Evolutionary conservation across 495 filamentous ascomycete species (phyloP).

Genomic region (Penicillium cosmopolitanum): DNA sequence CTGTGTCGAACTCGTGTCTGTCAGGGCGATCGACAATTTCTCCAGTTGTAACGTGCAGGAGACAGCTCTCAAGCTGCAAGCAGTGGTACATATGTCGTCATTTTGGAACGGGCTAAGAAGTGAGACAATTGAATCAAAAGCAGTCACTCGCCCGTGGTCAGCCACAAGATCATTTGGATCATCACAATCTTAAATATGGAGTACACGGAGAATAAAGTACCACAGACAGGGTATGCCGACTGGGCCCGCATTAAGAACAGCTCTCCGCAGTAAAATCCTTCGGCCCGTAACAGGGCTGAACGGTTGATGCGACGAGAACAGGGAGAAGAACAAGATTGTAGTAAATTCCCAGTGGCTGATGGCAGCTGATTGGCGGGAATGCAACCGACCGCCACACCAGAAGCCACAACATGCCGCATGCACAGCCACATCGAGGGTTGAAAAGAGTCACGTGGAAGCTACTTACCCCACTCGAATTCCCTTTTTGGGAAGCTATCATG

Average conservation of each 20-base stretch:
- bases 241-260: too few relatives aligned
- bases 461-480: background rate
- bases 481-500: background rate
- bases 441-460: background rate
- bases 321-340: conserved; percentile 1
- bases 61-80: too few relatives aligned
- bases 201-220: background rate
- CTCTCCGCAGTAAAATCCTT: background rate
- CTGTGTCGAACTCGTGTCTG: too few relatives aligned
- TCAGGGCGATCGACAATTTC: too few relatives aligned
- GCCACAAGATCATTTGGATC: too few relatives aligned
- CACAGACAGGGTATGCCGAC: too few relatives aligned
- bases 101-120: too few relatives aligned
- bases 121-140: too few relatives aligned
- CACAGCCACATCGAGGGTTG: conserved; percentile 1
- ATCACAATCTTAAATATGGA: too few relatives aligned
- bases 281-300: conserved; percentile 5
- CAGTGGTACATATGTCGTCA: too few relatives aligned
- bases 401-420: background rate
- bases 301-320: background rate
- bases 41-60: too few relatives aligned
- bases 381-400: background rate
- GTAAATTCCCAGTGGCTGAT: background rate
- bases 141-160: too few relatives aligned
- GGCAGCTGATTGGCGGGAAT: conserved; percentile 14